Evolutionary conservation across 2,329 filamentous ascomycete genomes (phyloP).

Genomic region (Phyllosticta ampelicida): DNA sequence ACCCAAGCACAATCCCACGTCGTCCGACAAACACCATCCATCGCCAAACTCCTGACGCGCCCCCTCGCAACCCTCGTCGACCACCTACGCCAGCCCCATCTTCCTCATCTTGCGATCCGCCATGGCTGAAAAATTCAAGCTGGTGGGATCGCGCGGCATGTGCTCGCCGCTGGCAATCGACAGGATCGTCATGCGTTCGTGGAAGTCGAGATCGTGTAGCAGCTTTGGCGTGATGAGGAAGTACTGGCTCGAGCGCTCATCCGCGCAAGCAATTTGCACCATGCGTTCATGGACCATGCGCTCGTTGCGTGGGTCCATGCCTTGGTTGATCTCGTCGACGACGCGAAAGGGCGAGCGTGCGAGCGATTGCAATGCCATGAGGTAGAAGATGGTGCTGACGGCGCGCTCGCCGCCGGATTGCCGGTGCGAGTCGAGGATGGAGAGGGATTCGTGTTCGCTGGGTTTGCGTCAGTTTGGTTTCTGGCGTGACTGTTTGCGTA

Average conservation of each 20-base stretch:
- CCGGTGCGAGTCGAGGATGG: slow-evolving; percentile 78
- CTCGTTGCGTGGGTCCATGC: slow-evolving; percentile 98
- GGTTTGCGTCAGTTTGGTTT: slow-evolving; percentile 10
- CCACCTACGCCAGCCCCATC: slow-evolving; percentile 18
- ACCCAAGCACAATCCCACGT: too few relatives aligned
- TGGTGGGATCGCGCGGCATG: slow-evolving; percentile 33
- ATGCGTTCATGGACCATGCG: slow-evolving; percentile 96
- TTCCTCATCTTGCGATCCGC: slow-evolving; percentile 23
- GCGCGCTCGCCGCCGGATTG: slow-evolving; percentile 95
- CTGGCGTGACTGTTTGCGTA: background rate
- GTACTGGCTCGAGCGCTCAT: slow-evolving; percentile 64
- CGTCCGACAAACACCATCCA: too few relatives aligned
- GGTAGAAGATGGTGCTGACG: slow-evolving; percentile 96
- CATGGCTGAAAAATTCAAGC: slow-evolving; percentile 35
- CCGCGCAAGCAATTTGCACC: slow-evolving; percentile 95
- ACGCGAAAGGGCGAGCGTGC: slow-evolving; percentile 94
- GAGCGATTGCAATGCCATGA: slow-evolving; percentile 93
- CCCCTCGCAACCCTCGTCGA: too few relatives aligned
- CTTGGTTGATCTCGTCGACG: slow-evolving; percentile 98
- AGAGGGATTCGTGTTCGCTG: slow-evolving; percentile 70
- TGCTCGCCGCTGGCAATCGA: slow-evolving; percentile 84
- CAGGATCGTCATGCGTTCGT: slow-evolving; percentile 82
- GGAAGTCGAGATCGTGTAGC: slow-evolving; percentile 73
- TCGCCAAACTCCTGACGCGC: too few relatives aligned
- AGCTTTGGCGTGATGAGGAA: slow-evolving; percentile 98